Percentiles rank a stretch among this genome's conserved stretches.
phyloP scores from a whole-genome alignment of 2,329 filamentous ascomycete species.

The Beauveria sp. region DNA sequence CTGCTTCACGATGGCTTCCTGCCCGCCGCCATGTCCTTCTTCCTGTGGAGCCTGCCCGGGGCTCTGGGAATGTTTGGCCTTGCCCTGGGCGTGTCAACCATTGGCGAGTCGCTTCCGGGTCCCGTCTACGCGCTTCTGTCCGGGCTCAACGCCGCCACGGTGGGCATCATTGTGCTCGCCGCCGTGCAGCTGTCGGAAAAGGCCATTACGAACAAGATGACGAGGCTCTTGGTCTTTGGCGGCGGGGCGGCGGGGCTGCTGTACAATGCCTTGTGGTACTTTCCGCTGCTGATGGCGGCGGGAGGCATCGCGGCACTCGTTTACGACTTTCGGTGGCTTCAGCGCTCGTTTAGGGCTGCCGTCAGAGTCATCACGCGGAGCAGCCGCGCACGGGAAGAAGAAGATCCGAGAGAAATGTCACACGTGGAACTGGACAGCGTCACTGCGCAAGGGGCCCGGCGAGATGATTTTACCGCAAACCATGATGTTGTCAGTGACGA shows the following conservation, averaged over 20 bases:
- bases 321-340: slow-evolving; percentile 48
- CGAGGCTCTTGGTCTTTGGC: slow-evolving; percentile 56
- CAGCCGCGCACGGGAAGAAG: background rate
- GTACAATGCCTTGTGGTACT: slow-evolving; percentile 70
- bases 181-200: slow-evolving; percentile 61
- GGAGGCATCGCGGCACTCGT: slow-evolving; percentile 45
- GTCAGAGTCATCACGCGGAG: background rate
- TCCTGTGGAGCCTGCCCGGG: slow-evolving; percentile 62
- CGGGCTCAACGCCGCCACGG: slow-evolving; percentile 63
- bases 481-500: slow-evolving; percentile 3
- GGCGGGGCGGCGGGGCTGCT: slow-evolving; percentile 57
- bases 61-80: slow-evolving; percentile 64
- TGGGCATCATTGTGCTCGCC: slow-evolving; percentile 64
- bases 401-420: background rate
- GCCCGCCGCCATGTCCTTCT: slow-evolving; percentile 49
- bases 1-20: slow-evolving; percentile 54
- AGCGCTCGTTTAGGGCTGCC: slow-evolving; percentile 19
- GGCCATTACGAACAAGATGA: slow-evolving; percentile 56
- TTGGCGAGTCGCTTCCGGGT: slow-evolving; percentile 49
- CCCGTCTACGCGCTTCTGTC: slow-evolving; percentile 63
- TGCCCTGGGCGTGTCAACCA: slow-evolving; percentile 54
- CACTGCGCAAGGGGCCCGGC: background rate
- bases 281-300: slow-evolving; percentile 53
- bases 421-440: background rate
- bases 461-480: slow-evolving; percentile 4